Evolutionary conservation across 805 yeast species (phyloP).

Genomic region (Diddensiella transvaalensis): DNA sequence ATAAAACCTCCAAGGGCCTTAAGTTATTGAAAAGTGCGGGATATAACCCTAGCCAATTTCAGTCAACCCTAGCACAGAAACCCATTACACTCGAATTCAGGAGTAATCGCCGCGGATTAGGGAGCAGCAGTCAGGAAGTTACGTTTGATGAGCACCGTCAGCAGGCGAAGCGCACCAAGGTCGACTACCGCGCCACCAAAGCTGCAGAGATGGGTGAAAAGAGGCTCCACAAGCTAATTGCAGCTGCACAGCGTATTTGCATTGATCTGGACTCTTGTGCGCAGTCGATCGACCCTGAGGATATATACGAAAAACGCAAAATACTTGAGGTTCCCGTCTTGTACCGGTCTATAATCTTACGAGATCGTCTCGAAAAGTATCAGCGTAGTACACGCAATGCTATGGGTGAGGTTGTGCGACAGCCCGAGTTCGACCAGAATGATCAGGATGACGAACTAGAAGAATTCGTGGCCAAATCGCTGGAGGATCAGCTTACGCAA

Average conservation of each 20-base stretch:
- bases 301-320: conserved; percentile 4
- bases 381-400: conserved; percentile 1
- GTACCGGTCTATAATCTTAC: conserved; percentile 12
- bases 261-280: conserved; percentile 12
- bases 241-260: conserved; percentile 9
- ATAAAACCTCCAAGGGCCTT: conserved; percentile 29
- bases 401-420: background rate
- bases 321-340: conserved; percentile 22
- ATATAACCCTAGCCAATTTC: conserved; percentile 43
- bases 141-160: conserved; percentile 10
- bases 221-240: background rate
- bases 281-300: conserved; percentile 5
- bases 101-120: conserved; percentile 18
- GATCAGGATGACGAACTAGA: conserved; percentile 29
- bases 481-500: conserved; percentile 31
- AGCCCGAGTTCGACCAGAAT: background rate
- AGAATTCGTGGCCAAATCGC: conserved; percentile 29
- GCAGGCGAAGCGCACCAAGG: conserved; percentile 4
- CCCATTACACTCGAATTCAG: conserved; percentile 7
- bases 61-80: conserved; percentile 35
- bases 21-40: conserved; percentile 61
- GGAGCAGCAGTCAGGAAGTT: conserved; percentile 12
- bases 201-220: conserved; percentile 1
- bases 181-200: conserved; percentile 6
- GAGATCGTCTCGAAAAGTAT: conserved; percentile 6